Evolutionary conservation across 2,329 filamentous ascomycete species (phyloP), one percentile per base, ranked within the genome.

Genomic region (Phaeosphaeria sp.): DNA sequence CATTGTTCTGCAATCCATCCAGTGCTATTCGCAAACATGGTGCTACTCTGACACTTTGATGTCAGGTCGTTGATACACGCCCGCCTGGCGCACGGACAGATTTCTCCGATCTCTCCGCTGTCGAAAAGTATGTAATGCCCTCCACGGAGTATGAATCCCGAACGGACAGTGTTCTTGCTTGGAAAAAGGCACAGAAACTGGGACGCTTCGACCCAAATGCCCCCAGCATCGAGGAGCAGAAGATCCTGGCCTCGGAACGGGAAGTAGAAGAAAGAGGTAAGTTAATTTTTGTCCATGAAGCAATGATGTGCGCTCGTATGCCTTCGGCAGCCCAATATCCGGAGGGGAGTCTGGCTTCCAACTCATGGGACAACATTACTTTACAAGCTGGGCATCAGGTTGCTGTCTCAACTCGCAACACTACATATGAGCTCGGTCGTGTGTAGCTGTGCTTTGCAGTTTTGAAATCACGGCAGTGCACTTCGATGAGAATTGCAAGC

Each of bases 121-220:
- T 97, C 5, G 87, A 93, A 55, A 97, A 97, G 81, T 98, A 95
- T 77, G 87, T 90, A 62, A 90, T 99, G 84, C 91, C 93, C n/a
- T 83, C 85, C 52, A 85, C 89, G 50, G 90, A 93, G 72, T 99
- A 99, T 79, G 92, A 93, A 75, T 87, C 88, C 71, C 92, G 93
- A 72, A 83, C 88, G 44, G 92, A 97, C 78, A 94, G 90, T 3
- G 95, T 99, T 15, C 85, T 97, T 22, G 91, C 93, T 6, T 98
- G 93, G 93, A 99, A 99, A 80, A 94, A 91, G 80, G 82, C 88
- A n/a, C 89, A 97, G 77, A 93, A 96, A 76, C 86, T 98, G n/a
- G 95, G 95, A 50, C 91, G 95, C 36, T 99, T 99, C 79, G 92
- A 98, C 74, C 95, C 95, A 13, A 84, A 89, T 67, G 92, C 93